Percentiles rank a stretch among this genome's conserved stretches.
Conservation (phyloP, 2,329 filamentous ascomycete species). For the Epichloe gansuensis region DNA sequence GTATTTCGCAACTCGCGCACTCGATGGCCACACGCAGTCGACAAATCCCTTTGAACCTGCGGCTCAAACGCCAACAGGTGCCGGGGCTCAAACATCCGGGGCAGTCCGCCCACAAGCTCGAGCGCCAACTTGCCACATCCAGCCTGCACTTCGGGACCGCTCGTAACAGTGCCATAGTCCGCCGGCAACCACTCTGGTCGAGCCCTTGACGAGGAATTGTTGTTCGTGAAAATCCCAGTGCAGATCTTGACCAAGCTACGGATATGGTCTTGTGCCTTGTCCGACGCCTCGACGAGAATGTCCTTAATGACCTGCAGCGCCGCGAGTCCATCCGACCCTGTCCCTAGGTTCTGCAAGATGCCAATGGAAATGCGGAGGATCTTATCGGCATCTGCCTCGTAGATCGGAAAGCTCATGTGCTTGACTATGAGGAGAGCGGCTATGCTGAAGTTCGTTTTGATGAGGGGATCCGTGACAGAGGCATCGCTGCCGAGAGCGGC, state of each 20-base stretch:
- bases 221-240: constrained; percentile 24
- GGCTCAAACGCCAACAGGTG: constrained; percentile 31
- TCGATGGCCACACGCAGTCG: constrained; percentile 38
- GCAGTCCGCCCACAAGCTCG: constrained; percentile 34
- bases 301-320: constrained; percentile 36
- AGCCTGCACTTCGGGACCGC: constrained; percentile 13
- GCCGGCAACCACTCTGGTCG: constrained; percentile 19
- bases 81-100: constrained; percentile 33
- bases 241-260: constrained; percentile 35
- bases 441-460: constrained; percentile 30
- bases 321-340: constrained; percentile 31
- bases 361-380: constrained; percentile 38
- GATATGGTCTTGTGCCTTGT: constrained; percentile 34
- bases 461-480: constrained; percentile 14
- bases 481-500: constrained; percentile 23
- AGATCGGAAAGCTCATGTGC: constrained; percentile 37
- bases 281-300: constrained; percentile 33
- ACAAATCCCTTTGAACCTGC: constrained; percentile 33
- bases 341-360: constrained; percentile 28
- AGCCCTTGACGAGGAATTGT: constrained; percentile 13
- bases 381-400: constrained; percentile 34
- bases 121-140: constrained; percentile 34
- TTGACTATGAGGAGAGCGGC: constrained; percentile 35
- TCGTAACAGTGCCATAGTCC: constrained; percentile 9
- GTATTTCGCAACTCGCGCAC: constrained; percentile 38